Evolutionary conservation across 495 filamentous ascomycete genomes (phyloP).

Genomic region (Ramalina peruviana): DNA sequence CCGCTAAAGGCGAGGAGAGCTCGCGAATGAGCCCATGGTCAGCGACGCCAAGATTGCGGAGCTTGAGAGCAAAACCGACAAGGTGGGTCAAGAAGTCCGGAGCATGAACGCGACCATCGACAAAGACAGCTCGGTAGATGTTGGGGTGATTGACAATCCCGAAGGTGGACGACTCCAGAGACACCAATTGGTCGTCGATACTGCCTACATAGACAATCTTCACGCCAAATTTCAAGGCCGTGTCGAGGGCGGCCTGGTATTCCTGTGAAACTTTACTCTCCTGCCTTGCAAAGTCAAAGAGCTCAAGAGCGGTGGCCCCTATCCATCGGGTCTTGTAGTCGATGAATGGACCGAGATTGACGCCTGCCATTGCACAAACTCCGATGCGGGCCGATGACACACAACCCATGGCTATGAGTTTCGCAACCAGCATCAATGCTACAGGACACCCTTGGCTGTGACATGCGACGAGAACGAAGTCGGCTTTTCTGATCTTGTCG

Average conservation of each 20-base stretch:
- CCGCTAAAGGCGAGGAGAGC: slow-evolving; percentile 74
- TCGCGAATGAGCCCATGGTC: slow-evolving; percentile 92
- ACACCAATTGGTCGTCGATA: slow-evolving; percentile 93
- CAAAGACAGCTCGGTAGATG: slow-evolving; percentile 85
- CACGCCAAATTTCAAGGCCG: slow-evolving; percentile 60
- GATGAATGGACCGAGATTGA: slow-evolving; percentile 82
- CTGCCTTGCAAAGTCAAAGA: slow-evolving; percentile 79
- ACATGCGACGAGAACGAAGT: slow-evolving; percentile 79
- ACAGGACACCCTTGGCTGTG: slow-evolving; percentile 96
- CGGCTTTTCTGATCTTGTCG: slow-evolving; percentile 71
- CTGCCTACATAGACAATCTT: slow-evolving; percentile 77
- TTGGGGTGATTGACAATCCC: slow-evolving; percentile 74
- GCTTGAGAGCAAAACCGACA: slow-evolving; percentile 82
- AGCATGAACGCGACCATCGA: slow-evolving; percentile 83
- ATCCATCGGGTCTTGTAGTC: slow-evolving; percentile 75
- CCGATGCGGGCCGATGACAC: slow-evolving; percentile 57
- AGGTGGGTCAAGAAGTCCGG: slow-evolving; percentile 88
- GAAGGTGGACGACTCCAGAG: slow-evolving; percentile 81
- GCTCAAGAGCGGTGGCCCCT: slow-evolving; percentile 74
- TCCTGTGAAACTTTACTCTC: slow-evolving; percentile 69
- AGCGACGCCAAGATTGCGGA: slow-evolving; percentile 80
- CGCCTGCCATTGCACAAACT: slow-evolving; percentile 86
- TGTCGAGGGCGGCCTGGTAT: slow-evolving; percentile 61
- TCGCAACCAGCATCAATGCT: slow-evolving; percentile 81
- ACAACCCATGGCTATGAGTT: slow-evolving; percentile 68